Conservation (phyloP, 2,329 filamentous ascomycete genomes). For the Pyricularia pennisetigena region DNA sequence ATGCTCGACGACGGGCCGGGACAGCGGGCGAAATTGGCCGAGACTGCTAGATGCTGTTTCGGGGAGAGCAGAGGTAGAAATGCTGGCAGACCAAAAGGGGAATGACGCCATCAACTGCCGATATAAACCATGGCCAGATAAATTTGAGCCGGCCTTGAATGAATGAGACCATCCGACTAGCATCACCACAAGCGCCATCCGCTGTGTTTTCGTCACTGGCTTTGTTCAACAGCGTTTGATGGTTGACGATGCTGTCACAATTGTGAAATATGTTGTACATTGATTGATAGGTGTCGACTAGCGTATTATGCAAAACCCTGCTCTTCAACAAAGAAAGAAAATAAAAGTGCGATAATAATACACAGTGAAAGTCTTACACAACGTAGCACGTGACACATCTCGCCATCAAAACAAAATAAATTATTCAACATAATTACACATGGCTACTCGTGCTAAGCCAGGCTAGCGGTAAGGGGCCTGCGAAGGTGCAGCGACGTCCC, state of each 20-base stretch:
- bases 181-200: constrained; percentile 2
- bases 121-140: constrained; percentile 68
- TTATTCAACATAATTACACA: background rate
- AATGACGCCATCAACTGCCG: constrained; percentile 65
- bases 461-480: background rate
- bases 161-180: background rate
- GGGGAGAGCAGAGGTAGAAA: constrained; percentile 59
- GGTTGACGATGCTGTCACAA: too few relatives aligned
- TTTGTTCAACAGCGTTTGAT: constrained; percentile 10
- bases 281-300: too few relatives aligned
- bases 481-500: background rate
- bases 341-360: too few relatives aligned
- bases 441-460: background rate
- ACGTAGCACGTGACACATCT: too few relatives aligned
- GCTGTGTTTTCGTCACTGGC: constrained; percentile 13
- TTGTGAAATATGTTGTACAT: too few relatives aligned
- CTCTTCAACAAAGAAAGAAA: background rate
- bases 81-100: too few relatives aligned
- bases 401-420: background rate
- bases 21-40: constrained; percentile 62
- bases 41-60: constrained; percentile 59
- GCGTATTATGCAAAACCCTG: background rate
- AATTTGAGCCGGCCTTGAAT: too few relatives aligned
- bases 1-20: constrained; percentile 31
- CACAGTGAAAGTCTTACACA: too few relatives aligned